Conservation (phyloP, 2,329 filamentous ascomycete genomes). For the Orbilia oligospora region DNA sequence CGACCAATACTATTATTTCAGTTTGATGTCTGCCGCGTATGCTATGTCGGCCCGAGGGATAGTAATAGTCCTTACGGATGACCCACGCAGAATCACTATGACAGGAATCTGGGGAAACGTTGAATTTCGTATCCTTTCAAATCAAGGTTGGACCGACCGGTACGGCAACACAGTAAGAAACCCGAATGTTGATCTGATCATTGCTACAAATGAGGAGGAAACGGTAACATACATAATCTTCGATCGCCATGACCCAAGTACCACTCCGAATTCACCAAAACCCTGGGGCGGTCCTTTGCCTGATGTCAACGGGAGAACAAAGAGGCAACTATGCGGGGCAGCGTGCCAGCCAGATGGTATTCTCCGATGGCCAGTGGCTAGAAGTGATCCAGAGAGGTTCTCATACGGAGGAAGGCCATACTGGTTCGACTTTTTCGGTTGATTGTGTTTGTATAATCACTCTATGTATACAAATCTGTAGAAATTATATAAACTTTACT, state of each 20-base stretch:
- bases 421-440: conserved; percentile 22
- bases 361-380: conserved; percentile 16
- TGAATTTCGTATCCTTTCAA: conserved; percentile 20
- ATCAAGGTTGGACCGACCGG: conserved; percentile 25
- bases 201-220: conserved; percentile 27
- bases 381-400: conserved; percentile 16
- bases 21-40: conserved; percentile 38
- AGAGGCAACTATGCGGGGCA: conserved; percentile 12
- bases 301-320: conserved; percentile 28
- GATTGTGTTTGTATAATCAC: neutral
- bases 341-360: conserved; percentile 13
- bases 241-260: conserved; percentile 9
- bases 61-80: conserved; percentile 17
- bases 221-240: conserved; percentile 14
- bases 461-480: too few species aligned
- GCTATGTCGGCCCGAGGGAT: conserved; percentile 34
- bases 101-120: conserved; percentile 28
- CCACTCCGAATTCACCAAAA: conserved; percentile 14
- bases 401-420: conserved; percentile 12
- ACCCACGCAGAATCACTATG: conserved; percentile 10
- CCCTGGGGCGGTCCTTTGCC: conserved; percentile 5
- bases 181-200: conserved; percentile 27
- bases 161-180: conserved; percentile 12
- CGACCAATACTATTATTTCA: conserved; percentile 39
- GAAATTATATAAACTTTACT: too few species aligned